Base-by-base conservation (phyloP, 805 yeast species). In the Limtongia smithiae region DNA sequence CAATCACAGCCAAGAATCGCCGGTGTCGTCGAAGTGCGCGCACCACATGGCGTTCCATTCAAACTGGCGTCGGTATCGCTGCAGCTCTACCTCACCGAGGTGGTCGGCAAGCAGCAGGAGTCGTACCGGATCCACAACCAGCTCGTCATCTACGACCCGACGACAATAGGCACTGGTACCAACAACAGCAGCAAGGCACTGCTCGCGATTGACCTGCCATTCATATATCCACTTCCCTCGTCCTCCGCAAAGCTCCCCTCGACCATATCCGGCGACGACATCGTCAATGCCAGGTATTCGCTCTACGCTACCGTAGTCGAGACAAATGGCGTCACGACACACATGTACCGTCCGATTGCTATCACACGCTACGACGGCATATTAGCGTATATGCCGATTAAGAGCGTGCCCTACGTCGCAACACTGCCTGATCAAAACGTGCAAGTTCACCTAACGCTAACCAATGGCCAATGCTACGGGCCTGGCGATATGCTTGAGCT, bases 81-180 rank as follows among this genome's bases (percentile, higher is more conserved):
- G 6, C 69, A 71, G 15, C 62, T 71, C 5, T 69, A 66, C 46
- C 59, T 74, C 12, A 70, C 73, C 1, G 75, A 71, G 50, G 55
- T 62, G 12, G 61, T 69, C 18, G 62, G 60, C 6, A 57, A 65
- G 2, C 70, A 71, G 2, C 59, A 70, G 1, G 61, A 57, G 36
- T 61, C 67, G 32, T 67, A 69, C 5, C 60, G 65, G 1, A 57
- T 62, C 14, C 53, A 56, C 5, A 60, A 63, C 5, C 61, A 6
- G 5, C 17, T n/a, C 5, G n/a, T 31, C 20, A n/a, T n/a, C n/a
- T n/a, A n/a, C n/a, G n/a, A n/a, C n/a, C n/a, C n/a, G n/a, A n/a
- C n/a, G n/a, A n/a, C n/a, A n/a, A n/a, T n/a, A n/a, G n/a, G n/a
- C n/a, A n/a, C n/a, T n/a, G n/a, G n/a, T n/a, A n/a, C n/a, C n/a